Evolutionary conservation across 2,329 filamentous ascomycete genomes (phyloP).

Genomic region (Whalleya microplaca): DNA sequence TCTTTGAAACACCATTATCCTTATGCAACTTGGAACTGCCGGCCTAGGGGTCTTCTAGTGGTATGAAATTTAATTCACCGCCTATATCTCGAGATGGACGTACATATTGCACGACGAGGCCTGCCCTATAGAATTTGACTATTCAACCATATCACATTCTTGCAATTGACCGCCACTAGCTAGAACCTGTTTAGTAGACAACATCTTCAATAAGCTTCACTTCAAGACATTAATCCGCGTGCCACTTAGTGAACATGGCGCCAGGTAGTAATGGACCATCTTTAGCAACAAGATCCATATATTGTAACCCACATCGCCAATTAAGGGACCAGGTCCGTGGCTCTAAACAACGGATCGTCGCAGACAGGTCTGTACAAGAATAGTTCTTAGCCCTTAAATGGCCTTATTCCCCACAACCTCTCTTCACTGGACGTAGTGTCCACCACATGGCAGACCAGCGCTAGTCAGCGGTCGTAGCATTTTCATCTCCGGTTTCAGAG

Average conservation of each 20-base stretch:
- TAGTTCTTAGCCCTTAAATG: slow-evolving; percentile 1
- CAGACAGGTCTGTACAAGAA: slow-evolving; percentile 6
- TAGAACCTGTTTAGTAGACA: neutral
- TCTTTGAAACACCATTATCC: neutral
- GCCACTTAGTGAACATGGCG: neutral
- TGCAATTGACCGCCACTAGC: neutral
- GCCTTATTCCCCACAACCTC: slow-evolving; percentile 24
- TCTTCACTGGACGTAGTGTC: slow-evolving; percentile 11
- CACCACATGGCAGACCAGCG: slow-evolving; percentile 19
- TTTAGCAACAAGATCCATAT: neutral
- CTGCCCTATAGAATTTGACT: neutral
- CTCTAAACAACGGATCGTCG: slow-evolving; percentile 11
- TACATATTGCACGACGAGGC: no score
- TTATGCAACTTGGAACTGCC: neutral
- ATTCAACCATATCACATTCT: neutral
- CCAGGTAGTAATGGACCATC: neutral
- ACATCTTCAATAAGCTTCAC: neutral
- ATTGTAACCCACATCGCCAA: slow-evolving; percentile 3
- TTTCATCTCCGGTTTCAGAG: slow-evolving; percentile 23
- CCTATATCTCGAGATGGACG: neutral
- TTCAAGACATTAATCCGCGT: neutral
- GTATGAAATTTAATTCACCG: neutral
- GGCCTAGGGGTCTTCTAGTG: neutral
- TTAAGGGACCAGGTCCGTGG: slow-evolving; percentile 15
- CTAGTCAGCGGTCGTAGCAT: neutral